Evolutionary conservation across 192 early-diverging fungal species (phyloP), one percentile per base, ranked within the genome.

Genomic region (Radiomyces spectabilis): DNA sequence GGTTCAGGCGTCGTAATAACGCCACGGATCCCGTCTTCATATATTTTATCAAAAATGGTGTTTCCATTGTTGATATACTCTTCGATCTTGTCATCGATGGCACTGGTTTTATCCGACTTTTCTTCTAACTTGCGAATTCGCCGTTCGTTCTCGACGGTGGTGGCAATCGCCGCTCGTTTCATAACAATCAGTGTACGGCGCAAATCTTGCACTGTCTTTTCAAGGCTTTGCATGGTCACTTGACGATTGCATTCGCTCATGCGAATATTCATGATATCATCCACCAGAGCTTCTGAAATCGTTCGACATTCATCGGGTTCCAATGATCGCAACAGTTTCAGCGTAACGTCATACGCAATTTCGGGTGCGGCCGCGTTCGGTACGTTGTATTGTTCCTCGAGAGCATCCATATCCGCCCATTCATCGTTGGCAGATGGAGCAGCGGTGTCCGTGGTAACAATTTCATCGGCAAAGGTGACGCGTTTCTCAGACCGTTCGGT

Each of bases 271-370:
- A 80, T 59, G 46, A 84, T 71, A 57, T 84, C 82, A 40, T 82
- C 74, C 25, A 82, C 73, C n/a, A 82, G 46, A 24, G 73, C 73
- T 68, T 84, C 77, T 5, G 76, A 34, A 56, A 84, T 60, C 18
- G 64, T 61, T 24, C 69, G 59, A 26, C 69, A 48, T 53, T 84
- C 80, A 40, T 63, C 57, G 25, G 64, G 18, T 35, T 79, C 77
- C 48, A 82, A 52, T 12, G 74, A 64, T 47, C 66, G 62, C 49
- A 84, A 31, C 25, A 84, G 59, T 22, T 57, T 56, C n/a, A 79
- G 43, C 7, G 76, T 71, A 21, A 61, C 59, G 15, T 82, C 78
- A 47, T 76, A 80, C 0, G 75, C 72, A 18, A 72, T 51, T 21
- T 76, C 65, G 24, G 76, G 74, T 0, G 53, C 75, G 47, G 55